Evolutionary conservation across 176 grass and related monocot genomes (phyloP).

Genomic region (Poa pratensis): DNA sequence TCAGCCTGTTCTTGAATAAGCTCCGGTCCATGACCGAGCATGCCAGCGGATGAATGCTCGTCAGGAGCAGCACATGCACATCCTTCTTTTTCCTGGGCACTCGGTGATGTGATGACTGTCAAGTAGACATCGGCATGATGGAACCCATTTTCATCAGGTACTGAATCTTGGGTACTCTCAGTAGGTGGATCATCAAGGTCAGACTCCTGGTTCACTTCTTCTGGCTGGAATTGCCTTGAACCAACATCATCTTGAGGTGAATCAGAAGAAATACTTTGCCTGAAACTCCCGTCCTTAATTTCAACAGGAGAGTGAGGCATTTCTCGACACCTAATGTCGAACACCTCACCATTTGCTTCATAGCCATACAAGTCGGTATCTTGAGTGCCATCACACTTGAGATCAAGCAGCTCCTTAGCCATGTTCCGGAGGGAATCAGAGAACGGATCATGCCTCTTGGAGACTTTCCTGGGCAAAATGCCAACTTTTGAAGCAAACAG

Average conservation of each 20-base stretch:
- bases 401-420: conserved; percentile 69
- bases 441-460: conserved; percentile 62
- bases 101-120: conserved; percentile 15
- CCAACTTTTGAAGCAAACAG: conserved; percentile 56
- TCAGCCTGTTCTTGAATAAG: conserved; percentile 31
- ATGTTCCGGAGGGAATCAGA: conserved; percentile 70
- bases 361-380: conserved; percentile 52
- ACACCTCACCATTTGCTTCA: conserved; percentile 56
- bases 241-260: conserved; percentile 42
- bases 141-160: conserved; percentile 46
- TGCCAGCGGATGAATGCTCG: conserved; percentile 5
- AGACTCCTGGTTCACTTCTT: conserved; percentile 47
- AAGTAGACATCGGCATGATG: conserved; percentile 40
- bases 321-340: conserved; percentile 41
- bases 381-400: conserved; percentile 69
- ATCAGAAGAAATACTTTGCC: conserved; percentile 43
- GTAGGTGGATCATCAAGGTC: conserved; percentile 39
- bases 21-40: conserved; percentile 12
- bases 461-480: conserved; percentile 46
- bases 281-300: conserved; percentile 31
- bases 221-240: conserved; percentile 42
- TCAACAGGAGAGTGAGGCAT: conserved; percentile 38
- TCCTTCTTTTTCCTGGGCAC: conserved; percentile 46
- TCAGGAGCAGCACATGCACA: neutral
- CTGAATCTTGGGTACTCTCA: conserved; percentile 53